Percentiles rank a stretch among this genome's conserved stretches.
Conservation (phyloP, 768 basidiomycete species). For the Termitomyces sp. region DNA sequence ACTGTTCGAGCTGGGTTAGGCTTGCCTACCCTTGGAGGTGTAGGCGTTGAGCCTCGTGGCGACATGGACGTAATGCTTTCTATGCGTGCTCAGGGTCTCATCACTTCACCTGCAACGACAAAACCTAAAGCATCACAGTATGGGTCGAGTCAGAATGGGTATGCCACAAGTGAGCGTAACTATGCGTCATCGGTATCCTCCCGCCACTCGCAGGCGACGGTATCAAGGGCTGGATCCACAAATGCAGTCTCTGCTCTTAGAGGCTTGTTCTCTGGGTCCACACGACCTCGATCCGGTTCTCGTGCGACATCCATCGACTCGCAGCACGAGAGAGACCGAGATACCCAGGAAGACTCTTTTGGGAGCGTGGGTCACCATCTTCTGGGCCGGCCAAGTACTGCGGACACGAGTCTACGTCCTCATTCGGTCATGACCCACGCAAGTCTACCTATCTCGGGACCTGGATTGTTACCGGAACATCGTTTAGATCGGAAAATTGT, state of each 20-base stretch:
- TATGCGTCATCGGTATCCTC: conserved; percentile 47
- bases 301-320: conserved; percentile 42
- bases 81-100: conserved; percentile 66
- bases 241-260: conserved; percentile 55
- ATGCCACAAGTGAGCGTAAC: conserved; percentile 22
- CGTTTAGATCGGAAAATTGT: conserved; percentile 32
- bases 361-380: conserved; percentile 51
- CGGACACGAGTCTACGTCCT: conserved; percentile 24
- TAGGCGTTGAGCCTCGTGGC: conserved; percentile 62
- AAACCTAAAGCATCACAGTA: conserved; percentile 20
- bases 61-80: conserved; percentile 84
- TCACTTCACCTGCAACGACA: conserved; percentile 29
- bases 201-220: conserved; percentile 37
- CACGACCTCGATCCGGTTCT: conserved; percentile 55
- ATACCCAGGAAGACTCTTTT: conserved; percentile 49
- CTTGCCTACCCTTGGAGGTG: conserved; percentile 35
- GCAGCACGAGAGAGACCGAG: conserved; percentile 28
- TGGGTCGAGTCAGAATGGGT: conserved; percentile 19
- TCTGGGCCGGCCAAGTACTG: conserved; percentile 38
- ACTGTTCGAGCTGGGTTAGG: conserved; percentile 68
- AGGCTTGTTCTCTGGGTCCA: conserved; percentile 46
- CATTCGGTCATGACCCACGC: conserved; percentile 25
- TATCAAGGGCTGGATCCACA: conserved; percentile 32
- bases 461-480: conserved; percentile 23
- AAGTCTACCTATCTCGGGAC: conserved; percentile 28